Conservation (phyloP, 2,329 filamentous ascomycete genomes). For the Cladosporium sp. region DNA sequence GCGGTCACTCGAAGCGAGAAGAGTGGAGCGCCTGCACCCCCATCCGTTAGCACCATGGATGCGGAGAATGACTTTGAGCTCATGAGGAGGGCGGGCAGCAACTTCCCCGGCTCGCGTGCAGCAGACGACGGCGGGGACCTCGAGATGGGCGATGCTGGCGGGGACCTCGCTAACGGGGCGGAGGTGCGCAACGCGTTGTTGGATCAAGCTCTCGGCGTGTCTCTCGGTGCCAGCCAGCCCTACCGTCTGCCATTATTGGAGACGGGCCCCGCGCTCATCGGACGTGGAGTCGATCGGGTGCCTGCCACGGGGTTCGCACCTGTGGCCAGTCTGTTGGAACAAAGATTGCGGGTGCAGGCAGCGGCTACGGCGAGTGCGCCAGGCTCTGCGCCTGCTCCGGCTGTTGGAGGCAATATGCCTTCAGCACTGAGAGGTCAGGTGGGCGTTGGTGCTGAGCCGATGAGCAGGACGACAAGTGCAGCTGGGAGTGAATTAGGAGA, state of each 20-base stretch:
- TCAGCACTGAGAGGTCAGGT: slow-evolving; percentile 27
- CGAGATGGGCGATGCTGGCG: slow-evolving; percentile 25
- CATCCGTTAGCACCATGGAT: slow-evolving; percentile 44
- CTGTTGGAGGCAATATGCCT: slow-evolving; percentile 27
- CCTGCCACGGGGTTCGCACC: slow-evolving; percentile 37
- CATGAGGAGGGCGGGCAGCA: slow-evolving; percentile 41
- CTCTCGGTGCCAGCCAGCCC: slow-evolving; percentile 31
- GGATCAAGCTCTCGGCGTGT: slow-evolving; percentile 36
- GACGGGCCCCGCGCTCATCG: slow-evolving; percentile 37
- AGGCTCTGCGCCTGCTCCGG: slow-evolving; percentile 20
- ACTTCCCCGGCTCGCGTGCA: slow-evolving; percentile 19
- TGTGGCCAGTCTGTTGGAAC: slow-evolving; percentile 25
- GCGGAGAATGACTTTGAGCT: slow-evolving; percentile 52
- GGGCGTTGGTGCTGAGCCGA: slow-evolving; percentile 30
- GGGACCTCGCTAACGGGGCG: slow-evolving; percentile 24
- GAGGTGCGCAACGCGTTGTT: slow-evolving; percentile 34
- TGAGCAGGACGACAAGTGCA: slow-evolving; percentile 28
- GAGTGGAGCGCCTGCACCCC: slow-evolving; percentile 46
- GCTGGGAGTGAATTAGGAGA: slow-evolving; percentile 26
- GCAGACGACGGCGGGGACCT: slow-evolving; percentile 24
- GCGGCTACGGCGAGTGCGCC: slow-evolving; percentile 17
- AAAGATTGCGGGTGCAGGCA: slow-evolving; percentile 24
- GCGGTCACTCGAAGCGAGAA: slow-evolving; percentile 50
- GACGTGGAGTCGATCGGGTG: slow-evolving; percentile 36
- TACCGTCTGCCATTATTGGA: slow-evolving; percentile 39